Conservation (phyloP, 1,284 basidiomycete genomes). For the Malassezia psittaci region DNA sequence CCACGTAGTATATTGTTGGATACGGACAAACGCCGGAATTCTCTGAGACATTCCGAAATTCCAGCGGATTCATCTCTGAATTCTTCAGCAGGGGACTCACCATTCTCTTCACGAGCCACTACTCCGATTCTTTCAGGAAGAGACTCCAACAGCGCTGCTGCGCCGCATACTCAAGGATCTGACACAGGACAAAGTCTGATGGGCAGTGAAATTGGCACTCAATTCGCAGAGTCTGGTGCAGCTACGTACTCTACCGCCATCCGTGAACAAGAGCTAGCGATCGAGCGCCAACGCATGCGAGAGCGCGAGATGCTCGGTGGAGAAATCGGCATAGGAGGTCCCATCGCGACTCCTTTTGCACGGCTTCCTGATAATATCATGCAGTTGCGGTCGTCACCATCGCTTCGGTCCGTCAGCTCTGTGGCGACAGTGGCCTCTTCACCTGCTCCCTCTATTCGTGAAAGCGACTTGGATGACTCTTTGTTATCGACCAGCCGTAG, state of each 20-base stretch:
- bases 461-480: not conserved
- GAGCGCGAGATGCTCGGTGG: conserved; percentile 35
- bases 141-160: conserved; percentile 17
- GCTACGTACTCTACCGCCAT: conserved; percentile 21
- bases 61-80: conserved; percentile 9
- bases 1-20: conserved; percentile 28
- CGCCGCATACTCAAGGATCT: not conserved
- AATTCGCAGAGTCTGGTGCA: conserved; percentile 20
- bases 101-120: conserved; percentile 17
- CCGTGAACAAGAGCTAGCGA: conserved; percentile 28
- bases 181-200: conserved; percentile 13
- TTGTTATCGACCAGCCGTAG: not conserved
- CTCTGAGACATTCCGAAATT: not conserved
- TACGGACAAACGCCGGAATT: conserved; percentile 16
- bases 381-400: not conserved
- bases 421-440: conserved; percentile 8
- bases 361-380: not conserved
- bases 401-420: conserved; percentile 4
- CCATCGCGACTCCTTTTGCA: not conserved
- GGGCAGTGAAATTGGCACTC: conserved; percentile 33
- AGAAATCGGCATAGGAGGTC: conserved; percentile 36
- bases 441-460: not conserved
- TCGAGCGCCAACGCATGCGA: conserved; percentile 38
- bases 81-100: conserved; percentile 8
- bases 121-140: conserved; percentile 16